phyloP scores from a whole-genome alignment of 345 rosid genomes.

The Sisymbrium irio region DNA sequence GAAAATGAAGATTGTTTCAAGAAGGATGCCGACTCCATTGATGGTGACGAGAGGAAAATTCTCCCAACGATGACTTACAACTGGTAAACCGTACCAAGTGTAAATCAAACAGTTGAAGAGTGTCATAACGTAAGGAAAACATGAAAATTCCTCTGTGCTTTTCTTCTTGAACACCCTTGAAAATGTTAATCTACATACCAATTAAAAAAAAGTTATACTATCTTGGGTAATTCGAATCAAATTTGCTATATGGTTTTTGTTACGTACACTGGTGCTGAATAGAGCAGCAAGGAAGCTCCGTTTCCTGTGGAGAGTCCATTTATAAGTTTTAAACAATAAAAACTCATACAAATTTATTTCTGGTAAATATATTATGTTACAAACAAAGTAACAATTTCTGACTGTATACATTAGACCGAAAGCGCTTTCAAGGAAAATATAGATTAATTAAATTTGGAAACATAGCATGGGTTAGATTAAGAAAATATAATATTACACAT shows the following conservation, averaged over 20 bases:
- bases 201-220: neutral
- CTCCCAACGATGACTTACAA: constrained; percentile 81
- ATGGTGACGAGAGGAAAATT: constrained; percentile 69
- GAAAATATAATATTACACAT: neutral
- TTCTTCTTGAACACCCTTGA: constrained; percentile 61
- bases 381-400: neutral
- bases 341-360: constrained; percentile 9
- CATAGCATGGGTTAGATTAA: neutral
- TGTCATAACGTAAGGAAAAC: constrained; percentile 67
- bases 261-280: constrained; percentile 68
- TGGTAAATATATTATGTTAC: neutral
- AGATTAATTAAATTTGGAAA: neutral
- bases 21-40: constrained; percentile 71
- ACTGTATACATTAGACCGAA: neutral
- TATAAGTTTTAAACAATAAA: neutral
- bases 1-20: constrained; percentile 61
- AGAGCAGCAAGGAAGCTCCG: constrained; percentile 72
- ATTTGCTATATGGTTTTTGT: neutral
- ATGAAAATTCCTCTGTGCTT: constrained; percentile 76
- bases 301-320: constrained; percentile 54
- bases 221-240: neutral
- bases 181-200: constrained; percentile 62
- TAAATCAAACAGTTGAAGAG: constrained; percentile 67
- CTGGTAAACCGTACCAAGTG: constrained; percentile 84
- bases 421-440: neutral